Evolutionary conservation across 1,284 basidiomycete genomes (phyloP).

Genomic region (Pulveroboletus sp.): DNA sequence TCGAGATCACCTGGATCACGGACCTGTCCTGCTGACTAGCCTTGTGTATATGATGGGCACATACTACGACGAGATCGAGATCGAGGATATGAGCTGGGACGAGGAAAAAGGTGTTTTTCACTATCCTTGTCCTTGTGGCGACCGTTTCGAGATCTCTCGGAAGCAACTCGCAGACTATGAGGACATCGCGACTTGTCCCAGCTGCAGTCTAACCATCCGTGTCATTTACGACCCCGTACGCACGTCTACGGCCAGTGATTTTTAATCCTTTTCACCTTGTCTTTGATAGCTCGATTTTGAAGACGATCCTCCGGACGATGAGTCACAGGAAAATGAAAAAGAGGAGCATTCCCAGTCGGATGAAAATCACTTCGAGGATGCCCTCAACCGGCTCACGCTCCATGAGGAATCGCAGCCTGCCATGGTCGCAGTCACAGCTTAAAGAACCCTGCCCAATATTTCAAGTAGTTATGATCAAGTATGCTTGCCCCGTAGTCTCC

Average conservation of each 20-base stretch:
- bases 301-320: conserved; percentile 57
- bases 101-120: conserved; percentile 82
- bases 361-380: conserved; percentile 60
- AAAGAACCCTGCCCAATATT: neutral
- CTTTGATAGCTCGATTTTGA: conserved; percentile 68
- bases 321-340: conserved; percentile 41
- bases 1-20: too few species aligned
- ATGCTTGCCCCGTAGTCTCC: neutral
- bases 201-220: conserved; percentile 91
- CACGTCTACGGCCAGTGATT: conserved; percentile 19
- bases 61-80: conserved; percentile 92
- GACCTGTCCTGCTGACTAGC: too few species aligned
- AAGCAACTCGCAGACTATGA: conserved; percentile 88
- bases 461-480: neutral
- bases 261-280: neutral
- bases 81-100: conserved; percentile 96
- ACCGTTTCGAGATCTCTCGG: conserved; percentile 95
- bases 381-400: conserved; percentile 62
- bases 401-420: conserved; percentile 26
- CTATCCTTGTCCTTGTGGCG: conserved; percentile 98
- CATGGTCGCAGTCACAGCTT: conserved; percentile 22
- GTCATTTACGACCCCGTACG: conserved; percentile 95
- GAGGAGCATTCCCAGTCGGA: conserved; percentile 44
- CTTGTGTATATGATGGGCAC: conserved; percentile 57
- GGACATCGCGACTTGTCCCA: conserved; percentile 96